Conservation (phyloP, 2,329 filamentous ascomycete genomes). For the Pseudogymnoascus sp. region DNA sequence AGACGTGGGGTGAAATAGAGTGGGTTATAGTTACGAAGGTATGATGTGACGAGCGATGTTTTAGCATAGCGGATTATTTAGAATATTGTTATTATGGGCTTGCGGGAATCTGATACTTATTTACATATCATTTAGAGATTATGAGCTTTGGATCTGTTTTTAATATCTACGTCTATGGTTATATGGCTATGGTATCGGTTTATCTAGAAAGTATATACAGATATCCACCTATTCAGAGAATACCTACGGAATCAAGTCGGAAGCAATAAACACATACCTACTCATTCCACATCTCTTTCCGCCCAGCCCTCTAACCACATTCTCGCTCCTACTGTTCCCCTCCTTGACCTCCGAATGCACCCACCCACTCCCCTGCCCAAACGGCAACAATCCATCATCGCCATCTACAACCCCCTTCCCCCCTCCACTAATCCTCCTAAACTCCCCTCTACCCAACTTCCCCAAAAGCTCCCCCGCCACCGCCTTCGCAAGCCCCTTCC, state of each 20-base stretch:
- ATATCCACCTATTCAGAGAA: background rate
- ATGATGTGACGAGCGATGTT: slow-evolving; percentile 1
- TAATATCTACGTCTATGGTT: background rate
- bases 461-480: slow-evolving; percentile 21
- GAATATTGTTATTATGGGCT: background rate
- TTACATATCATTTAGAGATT: background rate
- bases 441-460: slow-evolving; percentile 19
- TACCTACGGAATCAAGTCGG: background rate
- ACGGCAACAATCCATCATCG: slow-evolving; percentile 16
- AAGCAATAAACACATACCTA: slow-evolving; percentile 19
- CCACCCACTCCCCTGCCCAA: slow-evolving; percentile 21
- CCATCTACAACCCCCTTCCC: slow-evolving; percentile 10
- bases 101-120: background rate
- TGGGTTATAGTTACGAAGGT: background rate
- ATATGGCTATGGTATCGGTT: background rate
- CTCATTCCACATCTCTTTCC: slow-evolving; percentile 15
- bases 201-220: background rate
- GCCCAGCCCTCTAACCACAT: slow-evolving; percentile 24
- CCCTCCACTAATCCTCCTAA: slow-evolving; percentile 16
- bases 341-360: slow-evolving; percentile 26
- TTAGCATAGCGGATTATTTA: slow-evolving; percentile 7
- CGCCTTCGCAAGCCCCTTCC: slow-evolving; percentile 22
- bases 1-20: background rate
- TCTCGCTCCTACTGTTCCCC: slow-evolving; percentile 26
- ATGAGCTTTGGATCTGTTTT: background rate